Evolutionary conservation across 2,329 filamentous ascomycete species (phyloP).

Genomic region (Ophiostoma triangulosporum): DNA sequence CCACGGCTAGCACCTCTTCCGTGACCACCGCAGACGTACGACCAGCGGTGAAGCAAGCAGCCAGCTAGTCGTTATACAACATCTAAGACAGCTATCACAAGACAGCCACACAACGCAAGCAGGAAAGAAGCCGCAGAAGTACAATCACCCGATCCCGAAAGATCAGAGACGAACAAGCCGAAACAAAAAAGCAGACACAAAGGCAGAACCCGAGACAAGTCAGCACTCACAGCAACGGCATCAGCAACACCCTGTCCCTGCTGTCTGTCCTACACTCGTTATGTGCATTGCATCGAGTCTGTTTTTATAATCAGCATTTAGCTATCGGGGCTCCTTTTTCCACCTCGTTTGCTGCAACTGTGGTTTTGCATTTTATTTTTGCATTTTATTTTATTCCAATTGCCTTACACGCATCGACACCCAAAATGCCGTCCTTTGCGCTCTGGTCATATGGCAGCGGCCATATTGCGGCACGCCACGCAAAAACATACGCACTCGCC

Average conservation of each 20-base stretch:
- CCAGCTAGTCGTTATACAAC: background rate
- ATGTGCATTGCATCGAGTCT: background rate
- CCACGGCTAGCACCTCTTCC: background rate
- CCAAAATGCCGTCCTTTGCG: background rate
- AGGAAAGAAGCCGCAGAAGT: background rate
- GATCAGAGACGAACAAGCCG: background rate
- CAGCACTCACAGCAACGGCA: background rate
- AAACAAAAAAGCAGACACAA: background rate
- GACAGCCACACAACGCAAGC: background rate
- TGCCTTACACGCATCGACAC: background rate
- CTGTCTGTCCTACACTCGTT: background rate
- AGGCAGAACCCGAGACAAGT: too few species aligned
- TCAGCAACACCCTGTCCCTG: background rate
- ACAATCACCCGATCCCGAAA: background rate
- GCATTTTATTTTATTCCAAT: background rate
- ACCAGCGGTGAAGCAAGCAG: background rate
- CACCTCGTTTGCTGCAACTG: background rate
- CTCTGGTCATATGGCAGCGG: background rate
- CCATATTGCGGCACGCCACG: background rate
- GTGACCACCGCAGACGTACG: background rate
- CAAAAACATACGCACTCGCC: background rate
- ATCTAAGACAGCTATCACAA: background rate
- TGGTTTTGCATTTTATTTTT: background rate
- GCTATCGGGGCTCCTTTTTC: background rate
- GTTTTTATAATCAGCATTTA: background rate